A percentile compares a stretch with the other conserved stretches of the same genome.
Conservation (phyloP, 371 early-diverging fungal genomes). For the Rozella allomycis region DNA sequence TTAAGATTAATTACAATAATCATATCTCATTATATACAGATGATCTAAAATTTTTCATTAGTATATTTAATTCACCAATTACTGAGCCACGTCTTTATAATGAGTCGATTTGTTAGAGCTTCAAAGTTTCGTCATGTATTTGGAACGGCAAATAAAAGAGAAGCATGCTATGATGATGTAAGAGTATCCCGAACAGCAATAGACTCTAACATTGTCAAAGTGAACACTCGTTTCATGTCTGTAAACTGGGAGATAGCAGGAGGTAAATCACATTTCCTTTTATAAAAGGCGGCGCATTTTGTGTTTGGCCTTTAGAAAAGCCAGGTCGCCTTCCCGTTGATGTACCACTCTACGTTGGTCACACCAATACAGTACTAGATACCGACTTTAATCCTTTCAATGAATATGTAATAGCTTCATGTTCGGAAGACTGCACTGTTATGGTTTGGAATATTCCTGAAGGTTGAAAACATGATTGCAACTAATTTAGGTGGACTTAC, state of each 20-base stretch:
- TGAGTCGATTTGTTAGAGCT: conserved; percentile 5
- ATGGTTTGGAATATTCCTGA: conserved; percentile 89
- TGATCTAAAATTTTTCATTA: too few relatives aligned
- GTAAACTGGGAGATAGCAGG: conserved; percentile 89
- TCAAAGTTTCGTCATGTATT: conserved; percentile 58
- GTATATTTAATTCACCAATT: too few relatives aligned
- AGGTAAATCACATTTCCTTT: too few relatives aligned
- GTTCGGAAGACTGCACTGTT: conserved; percentile 75
- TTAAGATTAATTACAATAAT: too few relatives aligned
- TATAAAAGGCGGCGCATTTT: conserved; percentile 94
- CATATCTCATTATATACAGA: too few relatives aligned
- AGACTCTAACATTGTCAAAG: not conserved
- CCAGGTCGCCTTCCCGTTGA: conserved; percentile 68
- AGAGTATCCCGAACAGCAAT: conserved; percentile 29
- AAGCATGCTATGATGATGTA: conserved; percentile 79
- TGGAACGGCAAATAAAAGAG: conserved; percentile 71
- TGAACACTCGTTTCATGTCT: conserved; percentile 48
- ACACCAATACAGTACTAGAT: conserved; percentile 81
- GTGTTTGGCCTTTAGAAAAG: conserved; percentile 59
- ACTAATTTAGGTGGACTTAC: conserved; percentile 25
- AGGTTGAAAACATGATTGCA: too few relatives aligned
- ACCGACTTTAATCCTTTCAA: conserved; percentile 95
- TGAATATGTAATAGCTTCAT: conserved; percentile 63
- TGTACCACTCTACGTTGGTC: conserved; percentile 71
- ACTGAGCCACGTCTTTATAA: too few relatives aligned